Conservation (phyloP, 805 yeast genomes). For the Metschnikowia koreensis region DNA sequence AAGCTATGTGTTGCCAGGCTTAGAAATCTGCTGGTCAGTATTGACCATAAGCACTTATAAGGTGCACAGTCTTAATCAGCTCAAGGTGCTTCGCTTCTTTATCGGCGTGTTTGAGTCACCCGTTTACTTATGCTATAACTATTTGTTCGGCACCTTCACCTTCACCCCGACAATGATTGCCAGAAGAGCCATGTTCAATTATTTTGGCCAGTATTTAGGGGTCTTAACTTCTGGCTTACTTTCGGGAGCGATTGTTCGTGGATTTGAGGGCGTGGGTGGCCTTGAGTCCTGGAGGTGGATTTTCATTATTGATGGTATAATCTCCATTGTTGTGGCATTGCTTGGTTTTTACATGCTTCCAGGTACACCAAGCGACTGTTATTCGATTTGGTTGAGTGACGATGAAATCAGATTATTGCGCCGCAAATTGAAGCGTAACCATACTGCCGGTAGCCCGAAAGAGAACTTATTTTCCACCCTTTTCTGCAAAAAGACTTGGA, state of each 20-base stretch:
- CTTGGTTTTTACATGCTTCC: slow-evolving; percentile 22
- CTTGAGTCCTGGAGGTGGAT: slow-evolving; percentile 20
- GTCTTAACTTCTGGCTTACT: slow-evolving; percentile 29
- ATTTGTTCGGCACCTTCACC: slow-evolving; percentile 22
- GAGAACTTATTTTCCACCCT: slow-evolving; percentile 14
- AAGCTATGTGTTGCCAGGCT: slow-evolving; percentile 20
- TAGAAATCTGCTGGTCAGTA: slow-evolving; percentile 23
- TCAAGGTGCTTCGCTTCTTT: slow-evolving; percentile 26
- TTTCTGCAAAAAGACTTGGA: slow-evolving; percentile 43
- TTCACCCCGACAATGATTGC: slow-evolving; percentile 25
- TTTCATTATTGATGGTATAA: slow-evolving; percentile 16
- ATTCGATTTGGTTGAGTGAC: slow-evolving; percentile 19
- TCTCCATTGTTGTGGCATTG: slow-evolving; percentile 16
- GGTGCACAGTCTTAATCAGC: slow-evolving; percentile 18
- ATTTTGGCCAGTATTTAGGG: slow-evolving; percentile 30
- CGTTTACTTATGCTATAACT: slow-evolving; percentile 27
- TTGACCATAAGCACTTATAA: slow-evolving; percentile 23
- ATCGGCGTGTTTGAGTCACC: slow-evolving; percentile 27
- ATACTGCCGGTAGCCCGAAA: slow-evolving; percentile 20
- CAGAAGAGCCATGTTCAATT: slow-evolving; percentile 26
- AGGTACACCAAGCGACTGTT: slow-evolving; percentile 20
- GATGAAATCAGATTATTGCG: slow-evolving; percentile 35
- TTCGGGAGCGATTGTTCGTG: slow-evolving; percentile 22
- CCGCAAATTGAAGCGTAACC: slow-evolving; percentile 19
- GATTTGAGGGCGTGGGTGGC: slow-evolving; percentile 13